Base-by-base conservation (phyloP, 2,329 filamentous ascomycete genomes). In the Aspergillus spinulosporus region DNA sequence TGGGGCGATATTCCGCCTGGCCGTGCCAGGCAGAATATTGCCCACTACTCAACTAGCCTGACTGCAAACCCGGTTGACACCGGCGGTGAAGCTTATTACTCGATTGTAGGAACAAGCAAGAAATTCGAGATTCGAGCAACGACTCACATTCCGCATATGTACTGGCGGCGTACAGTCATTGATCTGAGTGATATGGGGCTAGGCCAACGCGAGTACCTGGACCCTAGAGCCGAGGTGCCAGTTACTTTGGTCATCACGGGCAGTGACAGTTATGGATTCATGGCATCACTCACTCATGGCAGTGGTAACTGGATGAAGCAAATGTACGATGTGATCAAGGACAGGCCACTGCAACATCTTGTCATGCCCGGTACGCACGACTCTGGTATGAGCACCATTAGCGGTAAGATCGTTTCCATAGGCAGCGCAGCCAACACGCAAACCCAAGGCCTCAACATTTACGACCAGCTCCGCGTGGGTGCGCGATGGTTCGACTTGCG, bases 321-420 rank as follows among this genome's bases (percentile, higher is more conserved):
- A 31, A 49, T 57, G 7, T 57, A 57, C 46, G 46, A 57, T 40
- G 50, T 52, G 6, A 57, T 57, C n/a, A 49, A 49, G 11, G 45
- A 52, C 14, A 49, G 55, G 28, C 36, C 49, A n/a, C 39, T 57
- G 4, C 55, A 53, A 14, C 55, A 57, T 42, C 42, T 57, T 29
- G 34, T 57, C 15, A 57, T 57, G 43, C 55, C 55, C 5, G 55
- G 55, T n/a, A 53, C 55, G 9, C 55, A 57, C 39, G 55, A 57
- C 28, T 48, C 55, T 5, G 55, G 55, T 8, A 57, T 57, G 55
- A 57, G 55, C 55, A 57, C 55, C n/a, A 57, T 57, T n/a, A 57
- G 55, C 32, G 36, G 42, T 3, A 6, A 53, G 37, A 57, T 57
- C n/a, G 39, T 49, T 11, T 57, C 55, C 9, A 48, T 52, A 6